Conservation (phyloP, 495 filamentous ascomycete genomes). For the Neurospora discreta region DNA sequence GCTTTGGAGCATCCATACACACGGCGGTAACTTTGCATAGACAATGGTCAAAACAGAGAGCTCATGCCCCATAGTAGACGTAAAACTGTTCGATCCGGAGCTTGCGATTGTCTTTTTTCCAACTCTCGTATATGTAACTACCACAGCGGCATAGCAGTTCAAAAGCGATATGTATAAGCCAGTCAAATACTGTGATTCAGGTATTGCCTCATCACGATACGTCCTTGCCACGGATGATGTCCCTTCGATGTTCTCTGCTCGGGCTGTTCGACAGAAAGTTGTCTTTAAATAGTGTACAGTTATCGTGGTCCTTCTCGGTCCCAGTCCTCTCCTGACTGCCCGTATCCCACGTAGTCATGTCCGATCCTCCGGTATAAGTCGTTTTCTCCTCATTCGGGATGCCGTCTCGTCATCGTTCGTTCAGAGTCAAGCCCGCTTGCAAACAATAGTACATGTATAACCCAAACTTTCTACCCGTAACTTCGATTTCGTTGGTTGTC, state of each 20-base stretch:
- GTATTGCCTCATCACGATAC: neutral
- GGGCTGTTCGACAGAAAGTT: neutral
- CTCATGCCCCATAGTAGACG: neutral
- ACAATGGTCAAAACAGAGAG: neutral
- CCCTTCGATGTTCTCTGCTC: neutral
- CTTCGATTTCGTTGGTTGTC: neutral
- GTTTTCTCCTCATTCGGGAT: neutral
- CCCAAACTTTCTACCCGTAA: neutral
- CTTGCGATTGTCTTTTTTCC: neutral
- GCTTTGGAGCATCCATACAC: neutral
- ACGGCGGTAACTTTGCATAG: neutral
- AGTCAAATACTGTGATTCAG: neutral
- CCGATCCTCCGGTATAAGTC: neutral
- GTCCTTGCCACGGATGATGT: neutral
- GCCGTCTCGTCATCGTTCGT: neutral
- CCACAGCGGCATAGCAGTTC: neutral
- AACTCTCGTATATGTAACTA: neutral
- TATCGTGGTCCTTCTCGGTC: slow-evolving; percentile 2
- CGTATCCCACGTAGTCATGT: neutral
- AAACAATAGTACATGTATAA: slow-evolving; percentile 14
- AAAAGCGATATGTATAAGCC: neutral
- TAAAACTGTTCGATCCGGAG: neutral
- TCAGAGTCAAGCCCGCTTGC: neutral
- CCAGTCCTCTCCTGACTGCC: neutral
- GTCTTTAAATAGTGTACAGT: slow-evolving; percentile 19